Percentiles rank a stretch among this genome's conserved stretches.
phyloP scores from a whole-genome alignment of 805 yeast species.

The Starmerella scarabaei region DNA sequence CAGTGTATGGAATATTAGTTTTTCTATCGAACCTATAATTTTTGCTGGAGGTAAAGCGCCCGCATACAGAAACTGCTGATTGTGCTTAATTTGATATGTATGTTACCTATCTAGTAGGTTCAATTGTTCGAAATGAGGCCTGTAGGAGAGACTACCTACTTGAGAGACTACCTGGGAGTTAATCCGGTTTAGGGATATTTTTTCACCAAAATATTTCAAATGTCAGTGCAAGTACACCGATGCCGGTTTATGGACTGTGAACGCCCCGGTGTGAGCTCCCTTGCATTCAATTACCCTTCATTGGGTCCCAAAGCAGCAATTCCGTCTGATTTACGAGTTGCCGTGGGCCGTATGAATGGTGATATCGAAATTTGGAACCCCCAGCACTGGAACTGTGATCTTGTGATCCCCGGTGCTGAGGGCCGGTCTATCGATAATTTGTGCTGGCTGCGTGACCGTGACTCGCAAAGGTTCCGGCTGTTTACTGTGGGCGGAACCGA shows the following conservation, averaged over 20 bases:
- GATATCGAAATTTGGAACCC: conserved; percentile 96
- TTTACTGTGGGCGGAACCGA: conserved; percentile 94
- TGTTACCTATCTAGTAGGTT: no score
- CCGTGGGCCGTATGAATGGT: conserved; percentile 89
- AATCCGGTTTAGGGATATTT: no score
- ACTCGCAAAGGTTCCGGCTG: conserved; percentile 44
- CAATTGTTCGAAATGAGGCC: no score
- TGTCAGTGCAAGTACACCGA: conserved; percentile 64
- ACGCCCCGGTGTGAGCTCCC: conserved; percentile 71
- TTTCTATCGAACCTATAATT: no score
- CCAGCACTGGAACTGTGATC: conserved; percentile 63
- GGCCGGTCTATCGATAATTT: conserved; percentile 83
- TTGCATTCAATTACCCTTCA: conserved; percentile 54
- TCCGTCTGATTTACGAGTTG: conserved; percentile 48
- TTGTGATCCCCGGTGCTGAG: conserved; percentile 57
- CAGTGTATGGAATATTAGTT: no score
- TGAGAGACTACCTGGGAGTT: no score
- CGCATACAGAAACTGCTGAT: no score
- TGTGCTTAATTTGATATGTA: no score
- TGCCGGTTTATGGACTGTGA: conserved; percentile 82
- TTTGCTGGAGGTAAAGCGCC: no score
- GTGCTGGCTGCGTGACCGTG: conserved; percentile 44
- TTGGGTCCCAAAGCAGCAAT: conserved; percentile 36
- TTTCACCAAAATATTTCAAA: not conserved
- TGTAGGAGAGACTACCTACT: no score